Evolutionary conservation across 139 green algal species (phyloP).

Genomic region (Chlamydomonas asymmetrica): DNA sequence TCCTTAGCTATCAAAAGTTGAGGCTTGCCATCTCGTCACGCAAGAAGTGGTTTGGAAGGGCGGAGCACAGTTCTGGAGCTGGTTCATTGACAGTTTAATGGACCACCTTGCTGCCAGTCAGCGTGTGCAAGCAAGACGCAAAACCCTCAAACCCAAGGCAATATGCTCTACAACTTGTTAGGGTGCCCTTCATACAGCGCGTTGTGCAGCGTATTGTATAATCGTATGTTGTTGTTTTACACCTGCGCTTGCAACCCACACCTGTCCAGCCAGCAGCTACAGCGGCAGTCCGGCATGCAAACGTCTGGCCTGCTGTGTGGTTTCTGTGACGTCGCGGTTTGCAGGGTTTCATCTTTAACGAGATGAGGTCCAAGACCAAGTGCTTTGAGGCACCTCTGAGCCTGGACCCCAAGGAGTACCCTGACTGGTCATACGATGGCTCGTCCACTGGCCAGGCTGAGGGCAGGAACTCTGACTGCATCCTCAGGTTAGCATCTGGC

Average conservation of each 20-base stretch:
- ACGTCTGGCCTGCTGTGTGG: not conserved
- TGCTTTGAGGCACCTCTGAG: conserved; percentile 72
- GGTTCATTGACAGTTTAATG: not conserved
- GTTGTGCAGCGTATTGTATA: too few species aligned
- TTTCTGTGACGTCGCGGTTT: not conserved
- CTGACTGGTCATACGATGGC: conserved; percentile 88
- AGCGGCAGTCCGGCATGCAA: not conserved
- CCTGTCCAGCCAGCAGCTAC: not conserved
- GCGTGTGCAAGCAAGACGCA: too few species aligned
- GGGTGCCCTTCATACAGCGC: not conserved
- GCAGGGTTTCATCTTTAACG: conserved; percentile 89
- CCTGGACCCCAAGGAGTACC: conserved; percentile 73
- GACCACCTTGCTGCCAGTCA: not conserved
- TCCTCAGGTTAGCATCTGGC: conserved; percentile 59
- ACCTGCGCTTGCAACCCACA: not conserved
- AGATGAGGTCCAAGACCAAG: conserved; percentile 95
- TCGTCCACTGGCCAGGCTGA: conserved; percentile 86
- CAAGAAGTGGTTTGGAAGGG: not conserved
- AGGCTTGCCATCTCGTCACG: too few species aligned
- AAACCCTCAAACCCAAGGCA: not conserved
- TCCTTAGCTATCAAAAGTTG: too few species aligned
- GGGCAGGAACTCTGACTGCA: conserved; percentile 92
- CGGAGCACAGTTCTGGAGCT: not conserved
- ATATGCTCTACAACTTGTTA: not conserved
- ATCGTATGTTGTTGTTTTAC: not conserved